These are phyloP conservation scores for Peterozyma xylosa DNA, from an alignment of 805 yeast genomes.

Conservation along the genomic window DNA sequence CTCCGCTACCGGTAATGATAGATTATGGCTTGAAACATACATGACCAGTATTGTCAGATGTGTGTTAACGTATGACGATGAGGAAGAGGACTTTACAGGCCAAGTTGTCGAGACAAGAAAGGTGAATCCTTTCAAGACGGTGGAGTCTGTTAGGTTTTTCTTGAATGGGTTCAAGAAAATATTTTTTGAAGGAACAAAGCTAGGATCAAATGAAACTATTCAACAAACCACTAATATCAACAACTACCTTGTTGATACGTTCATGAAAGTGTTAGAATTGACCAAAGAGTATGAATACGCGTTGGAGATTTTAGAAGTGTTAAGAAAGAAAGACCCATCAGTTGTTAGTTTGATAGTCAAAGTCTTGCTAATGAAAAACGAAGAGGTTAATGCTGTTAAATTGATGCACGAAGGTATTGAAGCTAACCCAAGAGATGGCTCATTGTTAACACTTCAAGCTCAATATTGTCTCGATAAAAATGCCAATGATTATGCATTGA, in stretches of 20 bases:
- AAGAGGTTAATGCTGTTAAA: constrained; percentile 52
- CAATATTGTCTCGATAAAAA: constrained; percentile 47
- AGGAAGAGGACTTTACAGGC: constrained; percentile 56
- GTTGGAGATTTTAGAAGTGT: constrained; percentile 45
- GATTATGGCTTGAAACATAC: constrained; percentile 55
- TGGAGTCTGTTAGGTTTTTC: constrained; percentile 43
- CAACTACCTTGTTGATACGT: constrained; percentile 72
- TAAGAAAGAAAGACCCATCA: constrained; percentile 45
- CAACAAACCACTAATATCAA: constrained; percentile 59
- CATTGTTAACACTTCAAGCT: constrained; percentile 47
- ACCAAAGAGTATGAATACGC: constrained; percentile 62
- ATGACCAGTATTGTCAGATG: constrained; percentile 70
- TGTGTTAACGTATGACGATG: constrained; percentile 60
- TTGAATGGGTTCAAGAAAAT: constrained; percentile 58
- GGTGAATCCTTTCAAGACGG: constrained; percentile 61
- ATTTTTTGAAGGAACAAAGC: constrained; percentile 55
- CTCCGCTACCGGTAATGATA: constrained; percentile 34
- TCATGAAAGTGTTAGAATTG: constrained; percentile 52
- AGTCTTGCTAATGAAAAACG: constrained; percentile 43
- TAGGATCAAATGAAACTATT: constrained; percentile 59
- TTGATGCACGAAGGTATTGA: constrained; percentile 42
- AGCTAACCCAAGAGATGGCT: constrained; percentile 45
- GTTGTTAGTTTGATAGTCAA: constrained; percentile 52
- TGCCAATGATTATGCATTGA: constrained; percentile 48
- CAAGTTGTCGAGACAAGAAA: constrained; percentile 79